phyloP scores from a whole-genome alignment of 2,329 filamentous ascomycete species.

The Zymoseptoria passerinii region DNA sequence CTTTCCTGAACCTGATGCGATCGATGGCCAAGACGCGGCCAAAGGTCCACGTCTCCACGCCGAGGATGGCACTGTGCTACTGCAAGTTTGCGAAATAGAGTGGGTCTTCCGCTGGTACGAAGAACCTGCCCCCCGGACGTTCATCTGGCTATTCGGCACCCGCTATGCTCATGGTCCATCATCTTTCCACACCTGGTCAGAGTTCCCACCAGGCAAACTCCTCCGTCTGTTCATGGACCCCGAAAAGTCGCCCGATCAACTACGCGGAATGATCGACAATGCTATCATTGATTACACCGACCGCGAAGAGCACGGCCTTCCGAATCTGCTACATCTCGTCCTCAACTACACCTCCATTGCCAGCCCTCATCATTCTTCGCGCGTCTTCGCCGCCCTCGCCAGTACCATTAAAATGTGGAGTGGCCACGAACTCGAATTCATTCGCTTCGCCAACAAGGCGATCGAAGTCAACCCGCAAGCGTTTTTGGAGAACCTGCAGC shows the following conservation, averaged over 20 bases:
- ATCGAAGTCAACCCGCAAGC: constrained; percentile 5
- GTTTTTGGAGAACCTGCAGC: constrained; percentile 6
- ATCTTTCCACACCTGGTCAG: neutral
- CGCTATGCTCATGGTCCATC: neutral
- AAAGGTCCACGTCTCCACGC: neutral
- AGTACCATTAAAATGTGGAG: constrained; percentile 10
- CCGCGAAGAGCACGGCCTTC: constrained; percentile 3
- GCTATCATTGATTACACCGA: constrained; percentile 3
- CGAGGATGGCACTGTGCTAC: neutral
- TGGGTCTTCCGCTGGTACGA: neutral
- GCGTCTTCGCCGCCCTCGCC: neutral
- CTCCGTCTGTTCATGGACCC: constrained; percentile 1
- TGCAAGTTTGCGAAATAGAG: neutral
- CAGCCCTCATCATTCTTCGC: neutral
- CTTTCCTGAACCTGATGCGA: neutral
- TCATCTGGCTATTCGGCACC: neutral
- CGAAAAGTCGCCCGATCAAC: neutral
- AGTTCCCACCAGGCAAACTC: constrained; percentile 6
- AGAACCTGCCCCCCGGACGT: neutral
- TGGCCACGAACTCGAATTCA: constrained; percentile 12
- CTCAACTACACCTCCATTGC: neutral
- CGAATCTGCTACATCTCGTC: neutral
- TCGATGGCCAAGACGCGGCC: neutral
- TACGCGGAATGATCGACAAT: neutral
- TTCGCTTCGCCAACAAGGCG: constrained; percentile 6